Conservation (phyloP, 768 basidiomycete species). For the Boletus insuetus region DNA sequence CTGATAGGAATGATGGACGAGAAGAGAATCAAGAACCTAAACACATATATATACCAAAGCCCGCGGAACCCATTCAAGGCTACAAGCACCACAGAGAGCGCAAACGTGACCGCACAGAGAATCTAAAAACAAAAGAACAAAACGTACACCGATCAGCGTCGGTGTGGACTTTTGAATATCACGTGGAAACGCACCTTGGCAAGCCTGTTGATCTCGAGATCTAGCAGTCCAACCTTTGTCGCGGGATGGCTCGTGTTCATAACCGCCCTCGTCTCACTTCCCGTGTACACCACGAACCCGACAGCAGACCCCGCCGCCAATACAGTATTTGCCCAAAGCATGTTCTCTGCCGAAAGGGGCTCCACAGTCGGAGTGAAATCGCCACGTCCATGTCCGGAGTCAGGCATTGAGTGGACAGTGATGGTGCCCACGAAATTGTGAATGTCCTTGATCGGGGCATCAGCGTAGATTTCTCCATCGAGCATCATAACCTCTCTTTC, state of each 20-base stretch:
- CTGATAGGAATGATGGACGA: slow-evolving; percentile 99
- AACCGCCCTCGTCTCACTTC: slow-evolving; percentile 91
- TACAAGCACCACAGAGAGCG: slow-evolving; percentile 85
- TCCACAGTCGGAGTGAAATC: slow-evolving; percentile 51
- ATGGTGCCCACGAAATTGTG: slow-evolving; percentile 94
- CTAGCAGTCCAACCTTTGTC: slow-evolving; percentile 89
- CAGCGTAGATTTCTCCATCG: slow-evolving; percentile 92
- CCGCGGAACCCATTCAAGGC: slow-evolving; percentile 96
- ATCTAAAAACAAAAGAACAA: slow-evolving; percentile 50
- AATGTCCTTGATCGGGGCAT: slow-evolving; percentile 95
- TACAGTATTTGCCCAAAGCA: slow-evolving; percentile 97
- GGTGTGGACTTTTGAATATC: neutral
- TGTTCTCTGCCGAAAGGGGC: slow-evolving; percentile 92
- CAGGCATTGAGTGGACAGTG: slow-evolving; percentile 53
- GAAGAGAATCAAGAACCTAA: slow-evolving; percentile 96
- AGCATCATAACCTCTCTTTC: slow-evolving; percentile 54
- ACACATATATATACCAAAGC: slow-evolving; percentile 92
- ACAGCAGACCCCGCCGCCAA: slow-evolving; percentile 92
- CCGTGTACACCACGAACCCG: slow-evolving; percentile 93
- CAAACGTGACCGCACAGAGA: slow-evolving; percentile 91
- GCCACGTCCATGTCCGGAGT: slow-evolving; percentile 34
- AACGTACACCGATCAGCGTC: neutral
- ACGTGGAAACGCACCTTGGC: slow-evolving; percentile 66
- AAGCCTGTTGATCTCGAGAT: slow-evolving; percentile 91
- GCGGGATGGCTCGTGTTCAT: slow-evolving; percentile 98